A percentile compares a stretch with the other conserved stretches of the same genome.
These are phyloP conservation scores for Metschnikowia rubicola DNA, from an alignment of 805 yeast species.

Conservation along the genomic window DNA sequence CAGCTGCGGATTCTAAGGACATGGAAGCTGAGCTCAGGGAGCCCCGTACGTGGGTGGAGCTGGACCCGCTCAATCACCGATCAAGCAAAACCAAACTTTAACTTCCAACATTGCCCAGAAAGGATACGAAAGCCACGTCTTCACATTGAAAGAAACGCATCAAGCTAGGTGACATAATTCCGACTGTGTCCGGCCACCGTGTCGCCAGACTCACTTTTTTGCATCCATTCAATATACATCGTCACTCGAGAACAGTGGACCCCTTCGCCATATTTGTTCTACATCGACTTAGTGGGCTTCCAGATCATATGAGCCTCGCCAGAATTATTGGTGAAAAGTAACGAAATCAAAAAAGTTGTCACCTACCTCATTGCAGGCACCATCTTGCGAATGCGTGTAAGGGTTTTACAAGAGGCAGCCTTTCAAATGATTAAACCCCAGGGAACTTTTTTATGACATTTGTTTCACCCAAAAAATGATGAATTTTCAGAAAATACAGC, in stretches of 20 bases:
- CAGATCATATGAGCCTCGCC: slow-evolving; percentile 98
- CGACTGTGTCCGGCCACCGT: slow-evolving; percentile 49
- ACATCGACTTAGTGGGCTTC: slow-evolving; percentile 86
- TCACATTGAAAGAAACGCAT: slow-evolving; percentile 72
- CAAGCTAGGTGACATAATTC: slow-evolving; percentile 82
- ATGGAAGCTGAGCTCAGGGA: slow-evolving; percentile 50
- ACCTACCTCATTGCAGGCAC: slow-evolving; percentile 99
- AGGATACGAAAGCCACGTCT: slow-evolving; percentile 86
- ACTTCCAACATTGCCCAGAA: slow-evolving; percentile 89
- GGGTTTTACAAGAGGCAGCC: no score
- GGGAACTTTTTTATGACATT: no score
- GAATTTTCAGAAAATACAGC: no score
- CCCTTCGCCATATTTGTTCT: slow-evolving; percentile 95
- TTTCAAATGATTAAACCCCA: no score
- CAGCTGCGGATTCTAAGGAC: slow-evolving; percentile 55
- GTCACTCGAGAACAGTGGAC: slow-evolving; percentile 91
- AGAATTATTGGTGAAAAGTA: slow-evolving; percentile 84
- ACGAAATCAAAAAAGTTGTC: slow-evolving; percentile 63
- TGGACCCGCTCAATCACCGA: slow-evolving; percentile 74
- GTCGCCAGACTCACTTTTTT: slow-evolving; percentile 91
- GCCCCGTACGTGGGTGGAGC: slow-evolving; percentile 39
- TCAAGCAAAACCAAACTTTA: slow-evolving; percentile 63
- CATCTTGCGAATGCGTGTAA: slow-evolving; percentile 48
- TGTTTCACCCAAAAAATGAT: no score
- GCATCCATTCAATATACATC: slow-evolving; percentile 95